Base-by-base conservation (phyloP, 495 filamentous ascomycete genomes). In the Tuber calosporum region DNA sequence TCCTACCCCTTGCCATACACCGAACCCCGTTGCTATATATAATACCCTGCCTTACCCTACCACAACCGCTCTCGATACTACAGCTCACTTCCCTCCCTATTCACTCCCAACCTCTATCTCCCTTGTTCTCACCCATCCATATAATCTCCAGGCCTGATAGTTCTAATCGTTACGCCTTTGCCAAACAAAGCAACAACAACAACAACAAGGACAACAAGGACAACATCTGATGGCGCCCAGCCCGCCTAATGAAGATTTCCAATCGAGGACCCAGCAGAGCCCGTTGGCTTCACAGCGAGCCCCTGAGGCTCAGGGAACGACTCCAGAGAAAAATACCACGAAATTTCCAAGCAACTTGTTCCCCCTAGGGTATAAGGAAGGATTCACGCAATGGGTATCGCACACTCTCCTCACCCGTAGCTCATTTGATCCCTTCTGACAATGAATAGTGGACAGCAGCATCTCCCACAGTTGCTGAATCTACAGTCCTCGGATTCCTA, bases 341-440 rank as follows among this genome's bases (percentile, higher is more conserved):
- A 79, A 79, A 20, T 72, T 82, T 20, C 74, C 73, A 1, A 70
- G 22, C 43, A 67, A 68, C 17, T 37, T 80, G 9, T 97, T 98
- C 78, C 93, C 95, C 4, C 83, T 99, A 36, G 90, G 93, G 37
- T 96, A 96, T 84, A 93, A 93, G 78, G 94, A 96, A 69, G 94
- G 91, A 19, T 91, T 95, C 73, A 88, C 85, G 70, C 96, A 99
- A 87, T 99, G 95, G 94, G 93, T 93, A 84, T 39, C 89, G 85
- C 67, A 58, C 20, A 67, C 66, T 45, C 72, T 66, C 36, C 66
- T 30, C 69, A 71, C 40, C 36, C 7, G 37, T 72, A 71, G 48
- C 9, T 68, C 11, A 43, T 17, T 62, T 20, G 36, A 39, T 20
- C 36, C 40, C 4, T 66, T 26, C 68, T 77, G 67, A 79, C 36